Conservation (phyloP, 805 yeast species). For the Metschnikowia shivogae region DNA sequence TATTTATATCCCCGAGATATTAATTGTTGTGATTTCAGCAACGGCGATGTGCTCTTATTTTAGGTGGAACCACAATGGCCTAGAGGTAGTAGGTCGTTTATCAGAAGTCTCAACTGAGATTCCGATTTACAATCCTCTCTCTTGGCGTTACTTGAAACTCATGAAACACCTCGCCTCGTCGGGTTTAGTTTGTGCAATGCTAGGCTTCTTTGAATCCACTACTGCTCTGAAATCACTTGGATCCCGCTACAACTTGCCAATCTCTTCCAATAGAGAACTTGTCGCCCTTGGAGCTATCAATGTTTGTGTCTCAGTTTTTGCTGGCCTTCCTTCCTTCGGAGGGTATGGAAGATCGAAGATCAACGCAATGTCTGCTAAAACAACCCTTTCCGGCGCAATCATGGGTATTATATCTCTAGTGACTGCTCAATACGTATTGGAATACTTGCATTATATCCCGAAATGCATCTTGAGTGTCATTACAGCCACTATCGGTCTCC, state of each 20-base stretch:
- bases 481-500: conserved; percentile 65
- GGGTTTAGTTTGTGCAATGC: conserved; percentile 67
- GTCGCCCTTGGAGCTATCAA: conserved; percentile 85
- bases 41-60: conserved; percentile 48
- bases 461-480: conserved; percentile 75
- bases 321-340: conserved; percentile 86
- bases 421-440: conserved; percentile 57
- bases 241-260: conserved; percentile 61
- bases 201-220: conserved; percentile 91
- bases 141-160: conserved; percentile 45
- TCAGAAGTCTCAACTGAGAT: conserved; percentile 42
- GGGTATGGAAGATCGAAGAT: conserved; percentile 93
- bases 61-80: conserved; percentile 51
- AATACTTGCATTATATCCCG: conserved; percentile 69
- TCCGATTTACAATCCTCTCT: conserved; percentile 53
- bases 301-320: conserved; percentile 57
- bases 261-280: conserved; percentile 84
- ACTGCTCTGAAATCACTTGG: conserved; percentile 89
- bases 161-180: conserved; percentile 61
- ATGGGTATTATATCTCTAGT: conserved; percentile 75
- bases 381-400: conserved; percentile 77
- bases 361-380: conserved; percentile 78
- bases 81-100: conserved; percentile 69
- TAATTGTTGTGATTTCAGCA: conserved; percentile 63
- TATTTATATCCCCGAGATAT: conserved; percentile 79